Conservation (phyloP, 148 eudicot species). For the Heliamphora exappendiculata region DNA sequence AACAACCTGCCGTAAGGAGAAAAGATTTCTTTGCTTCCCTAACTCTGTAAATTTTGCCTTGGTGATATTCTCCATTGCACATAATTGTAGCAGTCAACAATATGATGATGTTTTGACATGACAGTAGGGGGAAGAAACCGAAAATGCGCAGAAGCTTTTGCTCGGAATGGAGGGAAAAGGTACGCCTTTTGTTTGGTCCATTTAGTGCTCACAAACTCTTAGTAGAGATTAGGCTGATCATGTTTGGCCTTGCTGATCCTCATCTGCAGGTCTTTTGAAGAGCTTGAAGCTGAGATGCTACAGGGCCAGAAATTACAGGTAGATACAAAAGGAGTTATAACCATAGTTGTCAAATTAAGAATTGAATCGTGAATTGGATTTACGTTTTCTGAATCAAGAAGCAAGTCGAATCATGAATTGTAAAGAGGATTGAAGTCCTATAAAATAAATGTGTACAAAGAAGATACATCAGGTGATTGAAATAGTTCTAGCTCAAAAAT, state of each 20-base stretch:
- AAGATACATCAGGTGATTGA: neutral
- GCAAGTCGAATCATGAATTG: no score
- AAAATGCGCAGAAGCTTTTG: constrained; percentile 94
- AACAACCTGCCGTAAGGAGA: constrained; percentile 80
- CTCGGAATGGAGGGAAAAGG: constrained; percentile 76
- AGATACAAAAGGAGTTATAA: neutral
- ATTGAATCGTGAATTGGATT: no score
- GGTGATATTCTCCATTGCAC: neutral
- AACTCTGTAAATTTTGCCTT: neutral
- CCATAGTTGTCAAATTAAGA: neutral
- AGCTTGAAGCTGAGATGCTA: constrained; percentile 90
- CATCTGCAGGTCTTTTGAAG: constrained; percentile 65
- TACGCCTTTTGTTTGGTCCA: constrained; percentile 1
- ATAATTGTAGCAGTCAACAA: neutral
- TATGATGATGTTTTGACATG: constrained; percentile 6
- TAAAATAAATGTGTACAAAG: neutral
- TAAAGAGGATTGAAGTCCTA: neutral
- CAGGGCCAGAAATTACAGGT: constrained; percentile 97
- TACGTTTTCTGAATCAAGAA: no score
- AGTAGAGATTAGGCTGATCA: neutral
- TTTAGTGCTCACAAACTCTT: neutral
- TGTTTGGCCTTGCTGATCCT: neutral
- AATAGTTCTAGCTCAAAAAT: neutral
- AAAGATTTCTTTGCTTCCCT: neutral
- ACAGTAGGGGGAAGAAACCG: constrained; percentile 96